A percentile compares a stretch with the other conserved stretches of the same genome.
These are phyloP conservation scores for Fusarium stilboides DNA, from an alignment of 2,329 filamentous ascomycete genomes.

Conservation along the genomic window DNA sequence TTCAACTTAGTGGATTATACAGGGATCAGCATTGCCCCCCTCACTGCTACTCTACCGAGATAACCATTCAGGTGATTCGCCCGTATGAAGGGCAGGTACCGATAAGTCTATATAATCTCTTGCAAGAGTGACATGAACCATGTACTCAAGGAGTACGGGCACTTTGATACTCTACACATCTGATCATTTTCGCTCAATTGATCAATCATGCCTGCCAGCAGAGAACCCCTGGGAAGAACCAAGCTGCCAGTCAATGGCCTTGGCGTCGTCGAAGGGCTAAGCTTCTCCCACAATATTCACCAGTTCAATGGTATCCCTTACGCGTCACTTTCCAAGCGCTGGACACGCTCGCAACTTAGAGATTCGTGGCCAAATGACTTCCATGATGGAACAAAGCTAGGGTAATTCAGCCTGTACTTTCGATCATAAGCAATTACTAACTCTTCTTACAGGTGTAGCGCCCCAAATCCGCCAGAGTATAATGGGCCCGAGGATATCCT, in stretches of 20 bases:
- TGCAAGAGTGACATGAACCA: too few species aligned
- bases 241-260: not conserved
- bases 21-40: not conserved
- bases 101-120: not conserved
- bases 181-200: not conserved
- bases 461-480: slow-evolving; percentile 37
- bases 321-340: slow-evolving; percentile 29
- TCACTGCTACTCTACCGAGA: too few species aligned
- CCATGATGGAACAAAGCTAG: slow-evolving; percentile 31
- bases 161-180: too few species aligned
- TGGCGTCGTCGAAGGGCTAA: slow-evolving; percentile 10
- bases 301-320: slow-evolving; percentile 40
- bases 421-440: too few species aligned
- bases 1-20: not conserved
- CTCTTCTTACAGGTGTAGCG: slow-evolving; percentile 11
- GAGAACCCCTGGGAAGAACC: not conserved
- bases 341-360: slow-evolving; percentile 30
- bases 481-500: not conserved
- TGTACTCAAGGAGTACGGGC: too few species aligned
- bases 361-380: slow-evolving; percentile 12
- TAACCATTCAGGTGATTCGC: too few species aligned
- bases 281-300: slow-evolving; percentile 16
- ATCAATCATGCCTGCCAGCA: slow-evolving; percentile 1
- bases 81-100: accelerated
- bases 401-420: too few species aligned